These are phyloP conservation scores for Cladosporium sp. DNA, from an alignment of 2,329 filamentous ascomycete genomes.

Conservation along the genomic window DNA sequence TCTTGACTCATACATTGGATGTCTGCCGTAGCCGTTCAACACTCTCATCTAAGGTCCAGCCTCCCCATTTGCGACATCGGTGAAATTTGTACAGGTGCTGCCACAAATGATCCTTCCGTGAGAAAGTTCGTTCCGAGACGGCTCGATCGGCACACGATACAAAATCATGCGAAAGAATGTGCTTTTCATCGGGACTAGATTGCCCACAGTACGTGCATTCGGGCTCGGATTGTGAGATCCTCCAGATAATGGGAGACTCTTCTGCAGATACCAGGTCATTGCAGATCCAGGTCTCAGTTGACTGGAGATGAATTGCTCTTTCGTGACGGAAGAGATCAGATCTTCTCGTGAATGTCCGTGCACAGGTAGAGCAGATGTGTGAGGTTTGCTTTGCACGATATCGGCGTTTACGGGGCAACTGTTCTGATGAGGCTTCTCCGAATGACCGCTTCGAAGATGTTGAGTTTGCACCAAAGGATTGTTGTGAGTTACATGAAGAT, in stretches of 20 bases:
- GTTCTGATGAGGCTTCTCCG: background rate
- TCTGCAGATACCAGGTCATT: background rate
- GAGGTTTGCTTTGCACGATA: background rate
- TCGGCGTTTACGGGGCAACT: background rate
- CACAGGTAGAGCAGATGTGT: background rate
- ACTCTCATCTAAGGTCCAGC: background rate
- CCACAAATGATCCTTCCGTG: background rate
- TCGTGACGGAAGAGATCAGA: background rate
- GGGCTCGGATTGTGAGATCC: background rate
- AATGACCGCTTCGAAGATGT: background rate
- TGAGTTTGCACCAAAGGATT: background rate
- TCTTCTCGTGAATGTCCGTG: background rate
- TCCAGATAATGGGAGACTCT: background rate
- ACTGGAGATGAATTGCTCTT: background rate
- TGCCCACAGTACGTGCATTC: slow-evolving; percentile 1
- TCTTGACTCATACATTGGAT: background rate
- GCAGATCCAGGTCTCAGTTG: background rate
- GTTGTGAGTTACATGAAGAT: background rate
- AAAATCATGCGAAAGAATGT: background rate
- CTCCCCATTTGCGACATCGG: slow-evolving; percentile 2
- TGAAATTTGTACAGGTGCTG: slow-evolving; percentile 10
- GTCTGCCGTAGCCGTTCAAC: slow-evolving; percentile 1
- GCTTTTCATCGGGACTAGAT: background rate
- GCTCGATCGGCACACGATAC: slow-evolving; percentile 1
- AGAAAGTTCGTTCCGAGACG: background rate